Conservation (phyloP, 176 grass and related monocot species). For the Canna indica region DNA sequence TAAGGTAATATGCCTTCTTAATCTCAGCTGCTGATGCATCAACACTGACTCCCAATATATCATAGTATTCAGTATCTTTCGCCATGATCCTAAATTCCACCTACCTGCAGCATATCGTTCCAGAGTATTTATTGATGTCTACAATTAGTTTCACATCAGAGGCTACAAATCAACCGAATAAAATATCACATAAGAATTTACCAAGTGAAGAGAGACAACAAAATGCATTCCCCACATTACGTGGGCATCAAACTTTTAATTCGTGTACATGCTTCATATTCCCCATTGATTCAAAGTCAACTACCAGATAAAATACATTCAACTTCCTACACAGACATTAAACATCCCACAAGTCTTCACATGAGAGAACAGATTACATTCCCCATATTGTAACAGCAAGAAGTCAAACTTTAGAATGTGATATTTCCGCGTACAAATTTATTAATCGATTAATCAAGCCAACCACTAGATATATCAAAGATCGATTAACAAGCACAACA, state of each 20-base stretch:
- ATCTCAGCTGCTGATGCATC: conserved; percentile 70
- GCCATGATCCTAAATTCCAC: conserved; percentile 34
- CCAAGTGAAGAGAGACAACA: not conserved
- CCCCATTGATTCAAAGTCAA: too few species aligned
- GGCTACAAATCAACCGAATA: not conserved
- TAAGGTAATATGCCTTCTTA: conserved; percentile 96
- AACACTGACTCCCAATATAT: conserved; percentile 61
- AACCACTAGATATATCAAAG: not conserved
- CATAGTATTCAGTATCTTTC: conserved; percentile 62
- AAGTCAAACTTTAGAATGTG: too few species aligned
- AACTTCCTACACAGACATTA: too few species aligned
- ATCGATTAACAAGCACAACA: not conserved
- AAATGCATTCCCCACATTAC: too few species aligned
- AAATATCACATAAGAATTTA: not conserved
- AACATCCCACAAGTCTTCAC: too few species aligned
- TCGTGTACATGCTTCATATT: too few species aligned
- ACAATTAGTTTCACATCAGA: not conserved
- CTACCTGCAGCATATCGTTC: not conserved
- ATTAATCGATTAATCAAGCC: not conserved
- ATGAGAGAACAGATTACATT: too few species aligned
- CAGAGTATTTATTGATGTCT: not conserved
- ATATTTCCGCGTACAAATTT: not conserved
- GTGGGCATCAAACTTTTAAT: too few species aligned
- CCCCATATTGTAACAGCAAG: too few species aligned
- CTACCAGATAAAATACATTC: too few species aligned